Conservation (phyloP, 2,329 filamentous ascomycete genomes). For the Sphaerulina vaccinii region DNA sequence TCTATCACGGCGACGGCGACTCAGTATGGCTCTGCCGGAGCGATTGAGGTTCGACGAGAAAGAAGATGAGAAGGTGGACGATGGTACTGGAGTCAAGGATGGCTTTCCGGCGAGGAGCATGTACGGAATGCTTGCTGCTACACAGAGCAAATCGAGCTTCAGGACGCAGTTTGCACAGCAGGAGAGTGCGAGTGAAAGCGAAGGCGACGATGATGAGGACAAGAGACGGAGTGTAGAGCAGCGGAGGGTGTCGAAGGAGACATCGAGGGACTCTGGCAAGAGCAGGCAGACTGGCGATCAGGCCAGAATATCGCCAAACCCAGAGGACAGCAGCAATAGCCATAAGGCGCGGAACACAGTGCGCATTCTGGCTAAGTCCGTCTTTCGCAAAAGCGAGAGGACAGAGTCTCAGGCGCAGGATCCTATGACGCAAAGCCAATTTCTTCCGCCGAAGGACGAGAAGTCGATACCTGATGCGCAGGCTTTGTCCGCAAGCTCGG, state of each 20-base stretch:
- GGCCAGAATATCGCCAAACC: constrained; percentile 5
- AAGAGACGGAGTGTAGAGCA: constrained; percentile 11
- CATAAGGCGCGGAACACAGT: constrained; percentile 63
- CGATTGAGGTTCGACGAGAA: constrained; percentile 20
- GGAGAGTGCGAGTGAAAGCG: constrained; percentile 72
- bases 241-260: constrained; percentile 13
- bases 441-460: constrained; percentile 28
- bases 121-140: constrained; percentile 87
- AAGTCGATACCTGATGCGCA: constrained; percentile 21
- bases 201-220: constrained; percentile 26
- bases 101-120: constrained; percentile 88
- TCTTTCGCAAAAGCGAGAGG: constrained; percentile 41
- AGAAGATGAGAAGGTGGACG: constrained; percentile 24
- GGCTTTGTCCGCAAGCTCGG: constrained; percentile 43
- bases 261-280: constrained; percentile 2
- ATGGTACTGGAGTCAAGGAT: constrained; percentile 28
- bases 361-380: constrained; percentile 63
- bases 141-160: constrained; percentile 79
- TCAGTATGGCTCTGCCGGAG: constrained; percentile 23
- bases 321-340: constrained; percentile 8
- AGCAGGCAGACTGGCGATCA: constrained; percentile 2
- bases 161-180: constrained; percentile 58
- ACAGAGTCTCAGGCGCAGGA: constrained; percentile 33
- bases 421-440: constrained; percentile 35
- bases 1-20: constrained; percentile 1